These are phyloP conservation scores for Saturnispora galanensis DNA, from an alignment of 805 yeast genomes.

Conservation along the genomic window DNA sequence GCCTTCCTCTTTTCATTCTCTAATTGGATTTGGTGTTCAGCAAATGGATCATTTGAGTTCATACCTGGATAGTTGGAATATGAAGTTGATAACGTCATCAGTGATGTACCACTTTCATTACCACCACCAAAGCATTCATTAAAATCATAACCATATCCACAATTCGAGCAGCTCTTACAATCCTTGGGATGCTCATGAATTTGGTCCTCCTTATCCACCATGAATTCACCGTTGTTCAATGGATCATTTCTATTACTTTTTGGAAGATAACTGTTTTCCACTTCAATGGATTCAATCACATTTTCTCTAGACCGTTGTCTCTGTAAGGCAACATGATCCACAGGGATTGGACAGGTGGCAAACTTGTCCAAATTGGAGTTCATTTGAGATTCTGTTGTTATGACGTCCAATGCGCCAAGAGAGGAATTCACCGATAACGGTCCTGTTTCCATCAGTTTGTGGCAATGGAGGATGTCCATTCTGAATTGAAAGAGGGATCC, in stretches of 20 bases:
- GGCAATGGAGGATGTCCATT: constrained; percentile 27
- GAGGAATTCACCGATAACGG: constrained; percentile 26
- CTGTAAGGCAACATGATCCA: constrained; percentile 26
- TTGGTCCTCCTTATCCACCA: background rate
- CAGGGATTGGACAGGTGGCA: constrained; percentile 26
- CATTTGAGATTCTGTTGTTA: constrained; percentile 22
- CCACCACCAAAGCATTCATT: constrained; percentile 8
- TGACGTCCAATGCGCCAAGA: constrained; percentile 18
- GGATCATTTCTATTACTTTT: constrained; percentile 11
- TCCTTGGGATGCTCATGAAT: constrained; percentile 10
- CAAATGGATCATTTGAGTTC: background rate
- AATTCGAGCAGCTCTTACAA: constrained; percentile 22
- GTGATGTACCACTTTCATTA: constrained; percentile 7
- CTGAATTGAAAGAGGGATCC: constrained; percentile 32
- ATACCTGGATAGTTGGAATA: constrained; percentile 1
- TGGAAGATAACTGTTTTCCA: constrained; percentile 23
- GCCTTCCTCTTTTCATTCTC: constrained; percentile 8
- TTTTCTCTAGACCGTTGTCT: constrained; percentile 23
- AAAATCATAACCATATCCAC: constrained; percentile 20
- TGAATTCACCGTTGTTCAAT: constrained; percentile 7
- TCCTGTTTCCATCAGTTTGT: constrained; percentile 24
- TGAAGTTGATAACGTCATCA: constrained; percentile 6
- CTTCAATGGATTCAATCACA: constrained; percentile 21
- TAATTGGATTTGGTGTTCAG: constrained; percentile 6
- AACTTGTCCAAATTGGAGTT: constrained; percentile 8